phyloP scores from a whole-genome alignment of 208 protist species.

The Angomonas desouzai region DNA sequence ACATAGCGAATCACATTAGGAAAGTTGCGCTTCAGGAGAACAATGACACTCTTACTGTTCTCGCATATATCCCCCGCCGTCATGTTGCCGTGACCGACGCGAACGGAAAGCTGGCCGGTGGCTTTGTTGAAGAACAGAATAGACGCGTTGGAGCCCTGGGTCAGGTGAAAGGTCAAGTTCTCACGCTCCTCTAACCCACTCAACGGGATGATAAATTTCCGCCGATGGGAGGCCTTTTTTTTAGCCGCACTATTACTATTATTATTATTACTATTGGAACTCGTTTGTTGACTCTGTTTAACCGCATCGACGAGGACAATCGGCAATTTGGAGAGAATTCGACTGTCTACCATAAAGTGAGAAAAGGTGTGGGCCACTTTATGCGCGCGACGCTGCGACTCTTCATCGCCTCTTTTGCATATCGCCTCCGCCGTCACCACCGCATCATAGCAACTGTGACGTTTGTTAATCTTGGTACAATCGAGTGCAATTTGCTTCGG shows the following conservation, averaged over 20 bases:
- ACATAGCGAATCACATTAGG: conserved; percentile 79
- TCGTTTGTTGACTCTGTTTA: background rate
- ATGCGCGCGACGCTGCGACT: conserved; percentile 46
- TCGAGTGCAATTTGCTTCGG: conserved; percentile 65
- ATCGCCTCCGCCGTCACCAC: conserved; percentile 84
- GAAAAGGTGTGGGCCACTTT: conserved; percentile 74
- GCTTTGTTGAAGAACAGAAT: conserved; percentile 20
- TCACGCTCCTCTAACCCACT: conserved; percentile 49
- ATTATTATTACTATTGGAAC: background rate
- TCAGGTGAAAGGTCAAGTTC: conserved; percentile 59
- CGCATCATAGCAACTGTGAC: conserved; percentile 81
- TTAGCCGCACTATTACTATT: too few species aligned
- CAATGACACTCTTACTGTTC: conserved; percentile 78
- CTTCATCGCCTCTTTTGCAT: conserved; percentile 59
- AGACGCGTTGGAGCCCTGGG: conserved; percentile 44
- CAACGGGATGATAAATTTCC: conserved; percentile 50
- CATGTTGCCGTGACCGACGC: conserved; percentile 83
- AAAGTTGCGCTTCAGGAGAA: conserved; percentile 70
- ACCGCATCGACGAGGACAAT: conserved; percentile 32
- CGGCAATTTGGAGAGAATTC: conserved; percentile 68
- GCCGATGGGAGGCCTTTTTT: conserved; percentile 13
- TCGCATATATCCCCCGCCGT: conserved; percentile 80
- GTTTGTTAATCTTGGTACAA: conserved; percentile 83
- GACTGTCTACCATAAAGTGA: conserved; percentile 74
- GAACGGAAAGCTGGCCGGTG: conserved; percentile 56